These are phyloP conservation scores for Litsea cubeba DNA, from an alignment of 164 flowering plant genomes.

Conservation along the genomic window DNA sequence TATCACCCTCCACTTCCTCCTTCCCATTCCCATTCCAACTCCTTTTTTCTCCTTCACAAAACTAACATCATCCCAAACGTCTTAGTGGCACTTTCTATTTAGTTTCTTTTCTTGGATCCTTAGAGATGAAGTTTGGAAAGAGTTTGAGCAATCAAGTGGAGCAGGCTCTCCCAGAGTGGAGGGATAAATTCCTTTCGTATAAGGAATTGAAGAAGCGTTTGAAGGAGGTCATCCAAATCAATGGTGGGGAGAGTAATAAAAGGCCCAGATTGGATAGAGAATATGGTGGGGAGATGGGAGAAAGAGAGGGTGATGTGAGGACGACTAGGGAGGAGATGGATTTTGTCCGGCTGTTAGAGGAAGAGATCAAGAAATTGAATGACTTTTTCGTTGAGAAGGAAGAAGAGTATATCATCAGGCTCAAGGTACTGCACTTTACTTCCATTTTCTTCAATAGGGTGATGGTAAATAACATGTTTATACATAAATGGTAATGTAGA, in stretches of 20 bases:
- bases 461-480: too few species aligned
- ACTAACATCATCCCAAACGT: not conserved
- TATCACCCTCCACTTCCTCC: not conserved
- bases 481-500: too few species aligned
- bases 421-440: conserved; percentile 43
- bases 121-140: conserved; percentile 83
- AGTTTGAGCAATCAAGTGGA: conserved; percentile 79
- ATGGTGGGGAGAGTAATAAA: conserved; percentile 27
- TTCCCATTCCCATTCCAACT: not conserved
- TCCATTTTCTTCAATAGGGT: too few species aligned
- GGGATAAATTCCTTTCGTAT: conserved; percentile 82
- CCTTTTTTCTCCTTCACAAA: not conserved
- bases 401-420: conserved; percentile 78
- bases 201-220: conserved; percentile 75
- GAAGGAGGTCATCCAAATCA: conserved; percentile 53
- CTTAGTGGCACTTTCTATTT: too few species aligned
- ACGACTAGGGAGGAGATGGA: conserved; percentile 51
- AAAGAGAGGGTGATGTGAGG: conserved; percentile 22
- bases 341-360: conserved; percentile 59
- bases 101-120: not conserved
- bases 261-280: conserved; percentile 20
- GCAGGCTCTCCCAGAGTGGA: conserved; percentile 86
- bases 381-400: conserved; percentile 79
- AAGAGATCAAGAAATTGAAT: conserved; percentile 84
- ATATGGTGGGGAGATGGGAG: conserved; percentile 13